A percentile compares a stretch with the other conserved stretches of the same genome.
Conservation (phyloP, 768 basidiomycete genomes). For the Russula brevipes region DNA sequence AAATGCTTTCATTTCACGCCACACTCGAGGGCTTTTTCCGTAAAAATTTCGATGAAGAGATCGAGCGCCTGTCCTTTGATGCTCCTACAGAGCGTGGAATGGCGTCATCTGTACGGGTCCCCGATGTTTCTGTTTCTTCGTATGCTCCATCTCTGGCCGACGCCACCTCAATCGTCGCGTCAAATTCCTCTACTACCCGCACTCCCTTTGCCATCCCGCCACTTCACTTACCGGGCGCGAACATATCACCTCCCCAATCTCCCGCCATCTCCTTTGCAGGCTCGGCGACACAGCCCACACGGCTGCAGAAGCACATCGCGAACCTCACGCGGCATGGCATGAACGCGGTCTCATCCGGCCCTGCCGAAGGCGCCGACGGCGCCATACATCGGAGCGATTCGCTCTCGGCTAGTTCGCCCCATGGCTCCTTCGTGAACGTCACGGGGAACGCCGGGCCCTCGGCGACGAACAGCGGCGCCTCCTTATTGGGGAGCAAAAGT, state of each 20-base stretch:
- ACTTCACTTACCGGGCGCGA: conserved; percentile 45
- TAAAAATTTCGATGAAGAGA: conserved; percentile 81
- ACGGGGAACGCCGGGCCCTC: conserved; percentile 39
- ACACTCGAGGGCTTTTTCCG: conserved; percentile 82
- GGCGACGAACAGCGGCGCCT: conserved; percentile 43
- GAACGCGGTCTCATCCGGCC: conserved; percentile 73
- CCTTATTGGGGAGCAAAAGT: conserved; percentile 58
- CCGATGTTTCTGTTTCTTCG: conserved; percentile 12
- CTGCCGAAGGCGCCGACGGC: conserved; percentile 44
- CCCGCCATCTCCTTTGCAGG: conserved; percentile 23
- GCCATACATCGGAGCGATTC: conserved; percentile 44
- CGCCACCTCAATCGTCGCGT: conserved; percentile 44
- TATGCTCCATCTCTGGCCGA: conserved; percentile 20
- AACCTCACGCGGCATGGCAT: conserved; percentile 80
- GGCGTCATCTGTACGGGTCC: conserved; percentile 11
- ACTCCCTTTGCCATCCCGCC: conserved; percentile 45
- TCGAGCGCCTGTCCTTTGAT: conserved; percentile 63
- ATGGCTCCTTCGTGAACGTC: conserved; percentile 71
- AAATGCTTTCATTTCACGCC: conserved; percentile 90
- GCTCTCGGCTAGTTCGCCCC: conserved; percentile 61
- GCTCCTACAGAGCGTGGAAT: conserved; percentile 42
- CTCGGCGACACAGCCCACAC: conserved; percentile 51
- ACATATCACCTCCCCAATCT: conserved; percentile 42
- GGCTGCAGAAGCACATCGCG: conserved; percentile 73
- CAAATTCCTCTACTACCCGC: conserved; percentile 27